Evolutionary conservation across 2,329 filamentous ascomycete genomes (phyloP).

Genomic region (Hypomyces rosellus): DNA sequence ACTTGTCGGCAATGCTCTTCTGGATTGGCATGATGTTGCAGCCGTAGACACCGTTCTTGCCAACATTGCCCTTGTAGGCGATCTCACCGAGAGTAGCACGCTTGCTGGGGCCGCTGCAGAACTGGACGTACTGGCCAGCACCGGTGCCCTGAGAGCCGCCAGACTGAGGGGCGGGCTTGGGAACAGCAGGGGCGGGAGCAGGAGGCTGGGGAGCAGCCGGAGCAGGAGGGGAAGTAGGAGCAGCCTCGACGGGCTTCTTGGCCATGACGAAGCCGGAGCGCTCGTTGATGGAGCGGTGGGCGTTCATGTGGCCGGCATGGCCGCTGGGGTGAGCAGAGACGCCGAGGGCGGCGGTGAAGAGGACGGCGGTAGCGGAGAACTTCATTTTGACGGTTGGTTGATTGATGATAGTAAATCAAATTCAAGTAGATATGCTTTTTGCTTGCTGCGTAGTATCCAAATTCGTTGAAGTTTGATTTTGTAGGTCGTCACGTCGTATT

Average conservation of each 20-base stretch:
- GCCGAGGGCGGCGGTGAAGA: slow-evolving; percentile 36
- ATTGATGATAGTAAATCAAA: not conserved
- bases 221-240: slow-evolving; percentile 12
- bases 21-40: slow-evolving; percentile 47
- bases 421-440: no score
- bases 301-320: slow-evolving; percentile 30
- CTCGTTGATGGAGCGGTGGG: slow-evolving; percentile 25
- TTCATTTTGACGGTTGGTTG: slow-evolving; percentile 30
- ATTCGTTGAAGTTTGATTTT: not conserved
- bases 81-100: slow-evolving; percentile 42
- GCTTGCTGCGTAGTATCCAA: no score
- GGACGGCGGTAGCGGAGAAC: slow-evolving; percentile 30
- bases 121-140: slow-evolving; percentile 20
- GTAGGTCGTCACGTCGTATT: slow-evolving; percentile 7
- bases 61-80: slow-evolving; percentile 42
- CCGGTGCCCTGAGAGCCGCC: slow-evolving; percentile 13
- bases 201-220: slow-evolving; percentile 11
- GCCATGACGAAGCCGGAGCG: slow-evolving; percentile 29
- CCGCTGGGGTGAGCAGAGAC: slow-evolving; percentile 36
- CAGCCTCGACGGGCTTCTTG: slow-evolving; percentile 28
- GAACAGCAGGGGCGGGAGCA: slow-evolving; percentile 11
- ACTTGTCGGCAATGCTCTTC: slow-evolving; percentile 28
- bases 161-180: slow-evolving; percentile 3
- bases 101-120: slow-evolving; percentile 36
- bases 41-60: slow-evolving; percentile 35